A percentile compares a stretch with the other conserved stretches of the same genome.
These are phyloP conservation scores for Alternaria sp. DNA, from an alignment of 2,329 filamentous ascomycete genomes.

Conservation along the genomic window DNA sequence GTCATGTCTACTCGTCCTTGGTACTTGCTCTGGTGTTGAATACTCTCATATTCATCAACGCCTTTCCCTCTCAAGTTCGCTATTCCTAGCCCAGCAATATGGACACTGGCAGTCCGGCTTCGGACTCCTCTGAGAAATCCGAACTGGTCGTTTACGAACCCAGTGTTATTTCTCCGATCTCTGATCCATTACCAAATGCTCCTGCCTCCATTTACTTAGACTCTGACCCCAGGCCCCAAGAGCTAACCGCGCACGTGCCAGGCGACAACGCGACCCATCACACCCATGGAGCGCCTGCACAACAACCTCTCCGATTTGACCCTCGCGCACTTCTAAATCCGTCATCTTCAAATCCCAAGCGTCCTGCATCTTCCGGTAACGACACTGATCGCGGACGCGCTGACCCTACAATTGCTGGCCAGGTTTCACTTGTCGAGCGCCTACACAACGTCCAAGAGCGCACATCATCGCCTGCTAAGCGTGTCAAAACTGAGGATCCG, in stretches of 20 bases:
- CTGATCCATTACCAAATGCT: not conserved
- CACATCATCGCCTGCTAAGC: conserved; percentile 59
- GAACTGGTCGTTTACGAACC: not conserved
- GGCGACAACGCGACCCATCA: conserved; percentile 27
- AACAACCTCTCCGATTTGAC: conserved; percentile 31
- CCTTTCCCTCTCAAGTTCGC: not conserved
- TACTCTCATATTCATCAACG: not conserved
- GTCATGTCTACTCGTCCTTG: not conserved
- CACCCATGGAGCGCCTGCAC: conserved; percentile 8
- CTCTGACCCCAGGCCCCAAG: not conserved
- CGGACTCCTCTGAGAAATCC: not conserved
- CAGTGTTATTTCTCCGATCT: not conserved
- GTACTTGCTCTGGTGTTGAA: not conserved
- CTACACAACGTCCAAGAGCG: conserved; percentile 79
- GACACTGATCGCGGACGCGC: conserved; percentile 36
- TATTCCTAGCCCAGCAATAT: not conserved
- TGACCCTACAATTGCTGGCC: conserved; percentile 50
- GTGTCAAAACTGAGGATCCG: conserved; percentile 40
- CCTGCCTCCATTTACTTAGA: conserved; percentile 10
- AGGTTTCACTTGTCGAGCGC: conserved; percentile 74
- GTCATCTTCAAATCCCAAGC: conserved; percentile 40
- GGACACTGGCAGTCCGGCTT: not conserved
- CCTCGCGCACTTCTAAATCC: conserved; percentile 49
- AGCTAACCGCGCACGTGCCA: conserved; percentile 32
- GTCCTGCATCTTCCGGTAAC: conserved; percentile 37